phyloP scores from a whole-genome alignment of 208 protist species.

The Crithidia brevicula region DNA sequence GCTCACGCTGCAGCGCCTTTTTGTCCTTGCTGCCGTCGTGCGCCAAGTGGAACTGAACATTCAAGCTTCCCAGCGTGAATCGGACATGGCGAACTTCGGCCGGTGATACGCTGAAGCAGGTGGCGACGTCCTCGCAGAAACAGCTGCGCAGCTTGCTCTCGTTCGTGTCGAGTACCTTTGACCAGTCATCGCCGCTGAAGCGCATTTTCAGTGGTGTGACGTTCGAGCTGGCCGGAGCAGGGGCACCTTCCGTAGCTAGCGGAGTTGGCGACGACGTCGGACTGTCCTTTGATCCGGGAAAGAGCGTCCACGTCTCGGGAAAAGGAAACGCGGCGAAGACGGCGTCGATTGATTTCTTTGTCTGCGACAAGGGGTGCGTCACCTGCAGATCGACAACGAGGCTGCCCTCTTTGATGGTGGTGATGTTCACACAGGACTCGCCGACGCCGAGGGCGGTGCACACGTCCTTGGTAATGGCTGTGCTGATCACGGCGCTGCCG shows the following conservation, averaged over 20 bases:
- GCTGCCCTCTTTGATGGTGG: conserved; percentile 29
- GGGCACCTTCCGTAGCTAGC: neutral
- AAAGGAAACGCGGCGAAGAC: conserved; percentile 19
- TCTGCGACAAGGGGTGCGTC: conserved; percentile 22
- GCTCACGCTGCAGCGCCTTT: conserved; percentile 17
- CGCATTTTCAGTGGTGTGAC: conserved; percentile 10
- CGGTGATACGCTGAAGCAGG: conserved; percentile 5
- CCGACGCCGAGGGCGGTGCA: conserved; percentile 26
- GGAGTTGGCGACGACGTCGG: neutral
- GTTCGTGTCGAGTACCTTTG: conserved; percentile 10
- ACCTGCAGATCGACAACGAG: conserved; percentile 36
- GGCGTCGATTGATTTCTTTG: conserved; percentile 21
- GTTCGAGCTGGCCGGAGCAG: neutral
- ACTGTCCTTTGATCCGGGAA: neutral
- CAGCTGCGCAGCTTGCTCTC: conserved; percentile 39
- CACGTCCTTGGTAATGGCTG: conserved; percentile 44
- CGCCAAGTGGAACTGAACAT: conserved; percentile 26
- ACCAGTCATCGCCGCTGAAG: conserved; percentile 33
- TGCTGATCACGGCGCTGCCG: conserved; percentile 16
- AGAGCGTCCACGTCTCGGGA: conserved; percentile 28
- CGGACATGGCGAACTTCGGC: conserved; percentile 18
- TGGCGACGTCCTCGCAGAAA: conserved; percentile 45
- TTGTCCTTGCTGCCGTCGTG: conserved; percentile 8
- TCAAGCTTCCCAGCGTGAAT: conserved; percentile 26
- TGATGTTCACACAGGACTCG: conserved; percentile 20